Base-by-base conservation (phyloP, 805 yeast species). In the Citeromyces nyonsensis region DNA sequence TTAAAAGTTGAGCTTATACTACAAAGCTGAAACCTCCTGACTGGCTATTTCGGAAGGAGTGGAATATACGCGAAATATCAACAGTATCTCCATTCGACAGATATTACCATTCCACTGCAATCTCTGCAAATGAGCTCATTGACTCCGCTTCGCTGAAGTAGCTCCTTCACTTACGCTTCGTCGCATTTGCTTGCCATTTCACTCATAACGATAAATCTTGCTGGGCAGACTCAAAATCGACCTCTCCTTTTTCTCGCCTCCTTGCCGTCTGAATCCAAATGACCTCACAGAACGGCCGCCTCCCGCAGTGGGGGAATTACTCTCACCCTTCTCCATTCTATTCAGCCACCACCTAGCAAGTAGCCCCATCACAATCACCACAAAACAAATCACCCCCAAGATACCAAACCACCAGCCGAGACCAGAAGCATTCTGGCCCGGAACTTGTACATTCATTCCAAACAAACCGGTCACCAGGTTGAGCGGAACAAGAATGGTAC, bases 391-490 rank as follows among this genome's bases (percentile, higher is more conserved):
- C 76, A 71, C 67, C 11, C 62, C 55, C 0, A 46, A 36, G 20
- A 71, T 70, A 15, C 65, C 51, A 47, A 66, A 70, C 48, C 81
- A 80, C 91, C 91, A 80, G 2, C 50, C 43, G 39, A 80, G 51
- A 5, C 72, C 65, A n/a, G 64, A 68, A 6, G 56, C 54, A 18
- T 63, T 68, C 50, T 88, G 97, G 0, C 98, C 98, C 0, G 98
- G 98, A 25, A 91, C 98, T 8, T 83, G 45, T 41, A 91, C 94
- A 57, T 91, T 91, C 98, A 91, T 91, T 35, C 98, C 98, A 97
- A 97, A 91, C 30, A 91, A 57, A 13, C 98, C 98, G 0, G 98
- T 91, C 14, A 91, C 78, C 35, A 91, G 83, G 49, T 91, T 91
- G 69, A 91, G 71, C 3, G 98, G 98, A 36, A 91, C 59, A 13